phyloP scores from a whole-genome alignment of 129 eudicot species.

The Deinandra increscens region DNA sequence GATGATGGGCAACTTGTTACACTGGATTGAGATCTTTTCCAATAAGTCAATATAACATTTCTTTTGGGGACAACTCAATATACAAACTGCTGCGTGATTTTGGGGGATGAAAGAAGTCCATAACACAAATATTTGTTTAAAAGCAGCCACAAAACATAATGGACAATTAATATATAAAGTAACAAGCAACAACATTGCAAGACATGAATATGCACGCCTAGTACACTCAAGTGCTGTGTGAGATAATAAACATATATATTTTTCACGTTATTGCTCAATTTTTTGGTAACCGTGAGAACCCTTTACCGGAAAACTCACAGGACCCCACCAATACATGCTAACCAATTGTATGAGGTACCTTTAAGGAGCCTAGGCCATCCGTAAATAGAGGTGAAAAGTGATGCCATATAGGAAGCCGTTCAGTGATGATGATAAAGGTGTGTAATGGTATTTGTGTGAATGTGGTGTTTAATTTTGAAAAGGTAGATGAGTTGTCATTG shows the following conservation, averaged over 20 bases:
- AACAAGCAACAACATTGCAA: background rate
- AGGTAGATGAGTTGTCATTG: too few relatives aligned
- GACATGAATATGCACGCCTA: background rate
- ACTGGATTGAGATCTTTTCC: background rate
- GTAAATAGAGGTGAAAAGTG: too few relatives aligned
- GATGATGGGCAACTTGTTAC: background rate
- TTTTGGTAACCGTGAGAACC: background rate
- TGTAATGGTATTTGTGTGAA: too few relatives aligned
- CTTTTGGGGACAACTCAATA: too few relatives aligned
- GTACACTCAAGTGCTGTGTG: background rate
- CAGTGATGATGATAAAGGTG: too few relatives aligned
- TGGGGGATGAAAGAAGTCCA: background rate
- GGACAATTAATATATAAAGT: background rate
- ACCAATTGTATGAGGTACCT: background rate
- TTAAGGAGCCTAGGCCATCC: too few relatives aligned
- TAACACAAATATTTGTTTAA: slow-evolving; percentile 2
- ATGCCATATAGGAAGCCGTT: too few relatives aligned
- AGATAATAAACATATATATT: background rate
- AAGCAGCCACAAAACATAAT: background rate
- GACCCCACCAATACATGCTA: background rate
- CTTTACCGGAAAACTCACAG: background rate
- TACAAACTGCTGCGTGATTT: background rate
- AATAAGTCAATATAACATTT: background rate
- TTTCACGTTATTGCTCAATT: background rate
- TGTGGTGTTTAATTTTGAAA: too few relatives aligned